Evolutionary conservation across 768 basidiomycete genomes (phyloP), one percentile per base, ranked within the genome.

Genomic region (Leccinum incarnatum): DNA sequence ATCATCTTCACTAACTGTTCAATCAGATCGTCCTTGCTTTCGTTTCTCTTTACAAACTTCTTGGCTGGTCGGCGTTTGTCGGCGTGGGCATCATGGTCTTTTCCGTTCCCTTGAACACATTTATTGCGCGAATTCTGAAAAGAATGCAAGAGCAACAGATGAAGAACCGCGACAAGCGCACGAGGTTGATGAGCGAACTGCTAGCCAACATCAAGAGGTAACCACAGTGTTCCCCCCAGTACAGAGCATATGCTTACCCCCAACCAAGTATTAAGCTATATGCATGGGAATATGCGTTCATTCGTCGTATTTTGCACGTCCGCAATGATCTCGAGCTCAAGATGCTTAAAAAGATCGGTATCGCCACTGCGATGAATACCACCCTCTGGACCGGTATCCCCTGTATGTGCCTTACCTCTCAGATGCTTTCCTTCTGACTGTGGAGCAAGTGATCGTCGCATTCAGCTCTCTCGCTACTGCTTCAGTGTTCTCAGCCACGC

Each of bases 241-340:
- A 19, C 14, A 10, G 4, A 12, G n/a, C 4, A 2, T 2, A 14
- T 11, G 34, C 57, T 53, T 37, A 64, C 45, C 5, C n/a, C n/a
- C 25, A 2, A 0, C n/a, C 11, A 58, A 91, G 90, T 62, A 92
- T 95, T 71, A 93, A 95, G 69, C 75, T 95, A 4, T 96, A 96
- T 72, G 92, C 91, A 3, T 98, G 96, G 96, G 96, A 98, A 75
- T 84, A 88, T 65, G 88, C 91, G 4, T 98, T 98, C 68, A 81
- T 91, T 29, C 80, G 86, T 52, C 87, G 86, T 56, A 81, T 98
- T 30, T 74, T 87, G n/a, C 79, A 83, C 21, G 89, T 95, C 2
- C 80, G 94, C 46, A 94, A 95, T 68, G 83, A 91, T 57, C 77
- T 86, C 63, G 95, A 96, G 70, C 71, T 98, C 51, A 85, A 79